These are phyloP conservation scores for Xylaria sp. DNA, from an alignment of 2,329 filamentous ascomycete genomes.

Conservation along the genomic window DNA sequence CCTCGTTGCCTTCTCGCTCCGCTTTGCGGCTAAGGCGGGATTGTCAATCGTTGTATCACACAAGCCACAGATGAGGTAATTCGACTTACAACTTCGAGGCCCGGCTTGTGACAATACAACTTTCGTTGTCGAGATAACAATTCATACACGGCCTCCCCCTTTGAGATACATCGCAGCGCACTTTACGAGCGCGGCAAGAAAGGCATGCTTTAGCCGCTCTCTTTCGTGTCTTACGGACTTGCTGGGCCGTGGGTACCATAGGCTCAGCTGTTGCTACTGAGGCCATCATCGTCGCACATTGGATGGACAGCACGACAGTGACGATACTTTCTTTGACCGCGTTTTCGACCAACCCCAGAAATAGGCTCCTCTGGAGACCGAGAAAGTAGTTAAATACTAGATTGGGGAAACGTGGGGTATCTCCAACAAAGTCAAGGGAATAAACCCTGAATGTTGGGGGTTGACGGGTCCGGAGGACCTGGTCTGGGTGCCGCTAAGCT, in stretches of 20 bases:
- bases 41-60: conserved; percentile 24
- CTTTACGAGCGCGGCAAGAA: conserved; percentile 62
- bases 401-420: conserved; percentile 38
- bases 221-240: conserved; percentile 54
- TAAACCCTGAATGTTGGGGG: conserved; percentile 24
- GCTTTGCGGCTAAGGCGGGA: conserved; percentile 44
- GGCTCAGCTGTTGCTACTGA: conserved; percentile 39
- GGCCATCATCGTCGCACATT: conserved; percentile 34
- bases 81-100: conserved; percentile 54
- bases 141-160: conserved; percentile 62
- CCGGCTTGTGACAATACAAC: conserved; percentile 54
- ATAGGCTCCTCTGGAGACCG: conserved; percentile 10
- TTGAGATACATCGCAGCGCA: conserved; percentile 62
- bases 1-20: conserved; percentile 46
- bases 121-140: conserved; percentile 61
- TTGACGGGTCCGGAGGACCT: conserved; percentile 1
- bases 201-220: conserved; percentile 62
- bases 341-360: conserved; percentile 10
- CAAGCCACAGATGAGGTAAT: background rate
- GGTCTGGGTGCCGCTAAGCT: background rate
- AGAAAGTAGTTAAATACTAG: conserved; percentile 28
- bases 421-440: conserved; percentile 23
- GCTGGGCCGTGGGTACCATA: conserved; percentile 47
- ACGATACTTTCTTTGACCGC: conserved; percentile 2
- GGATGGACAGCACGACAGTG: conserved; percentile 1